phyloP scores from a whole-genome alignment of 352 stramenopile genomes.

The Globisporangium emineosum region DNA sequence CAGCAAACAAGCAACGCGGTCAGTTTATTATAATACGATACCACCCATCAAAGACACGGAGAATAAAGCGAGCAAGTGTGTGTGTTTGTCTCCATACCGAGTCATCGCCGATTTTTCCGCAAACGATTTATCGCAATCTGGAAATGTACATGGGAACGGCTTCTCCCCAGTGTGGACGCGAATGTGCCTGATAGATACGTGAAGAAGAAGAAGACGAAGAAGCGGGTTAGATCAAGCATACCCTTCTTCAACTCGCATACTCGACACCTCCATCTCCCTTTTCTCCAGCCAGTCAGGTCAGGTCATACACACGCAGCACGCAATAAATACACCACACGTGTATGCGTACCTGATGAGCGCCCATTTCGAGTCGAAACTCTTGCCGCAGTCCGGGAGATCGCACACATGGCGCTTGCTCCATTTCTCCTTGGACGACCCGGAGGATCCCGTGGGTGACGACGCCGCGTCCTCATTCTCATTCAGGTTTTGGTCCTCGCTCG shows the following conservation, averaged over 20 bases:
- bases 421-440: slow-evolving; percentile 48
- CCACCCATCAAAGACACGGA: background rate
- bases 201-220: no score
- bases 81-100: slow-evolving; percentile 33
- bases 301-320: background rate
- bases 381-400: slow-evolving; percentile 59
- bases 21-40: background rate
- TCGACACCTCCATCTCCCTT: background rate
- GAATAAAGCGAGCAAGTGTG: background rate
- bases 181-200: slow-evolving; percentile 71
- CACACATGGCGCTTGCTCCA: slow-evolving; percentile 80
- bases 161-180: slow-evolving; percentile 88
- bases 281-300: background rate
- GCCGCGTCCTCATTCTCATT: slow-evolving; percentile 18
- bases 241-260: background rate
- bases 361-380: slow-evolving; percentile 87
- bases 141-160: slow-evolving; percentile 79
- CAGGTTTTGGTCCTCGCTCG: slow-evolving; percentile 11
- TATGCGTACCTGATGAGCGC: slow-evolving; percentile 58
- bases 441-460: slow-evolving; percentile 23
- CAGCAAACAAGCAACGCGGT: background rate
- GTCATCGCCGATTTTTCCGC: slow-evolving; percentile 87
- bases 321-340: background rate
- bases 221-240: background rate
- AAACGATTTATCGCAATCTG: slow-evolving; percentile 86